phyloP scores from a whole-genome alignment of 1,284 basidiomycete species.

The Puccinia horiana region DNA sequence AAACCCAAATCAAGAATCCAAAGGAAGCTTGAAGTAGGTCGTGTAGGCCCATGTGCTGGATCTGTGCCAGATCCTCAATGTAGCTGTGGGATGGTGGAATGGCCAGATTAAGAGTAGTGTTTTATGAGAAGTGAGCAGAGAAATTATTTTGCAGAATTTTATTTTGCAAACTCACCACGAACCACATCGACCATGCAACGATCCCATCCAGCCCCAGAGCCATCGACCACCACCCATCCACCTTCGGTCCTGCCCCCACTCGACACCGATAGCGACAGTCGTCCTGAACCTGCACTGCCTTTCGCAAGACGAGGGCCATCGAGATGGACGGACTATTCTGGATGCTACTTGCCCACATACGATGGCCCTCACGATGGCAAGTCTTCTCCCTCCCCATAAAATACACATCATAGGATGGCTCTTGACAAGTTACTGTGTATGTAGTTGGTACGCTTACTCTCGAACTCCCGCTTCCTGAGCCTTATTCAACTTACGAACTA shows the following conservation, averaged over 20 bases:
- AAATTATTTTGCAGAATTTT: neutral
- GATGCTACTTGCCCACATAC: constrained; percentile 20
- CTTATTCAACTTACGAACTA: constrained; percentile 3
- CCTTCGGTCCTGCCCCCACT: constrained; percentile 16
- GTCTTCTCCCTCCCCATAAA: neutral
- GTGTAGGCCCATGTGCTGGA: no score
- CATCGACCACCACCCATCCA: constrained; percentile 6
- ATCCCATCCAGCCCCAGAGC: neutral
- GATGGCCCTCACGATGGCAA: constrained; percentile 40
- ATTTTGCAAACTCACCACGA: neutral
- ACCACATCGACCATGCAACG: neutral
- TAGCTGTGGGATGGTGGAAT: no score
- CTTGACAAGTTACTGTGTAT: neutral
- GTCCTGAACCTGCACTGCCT: neutral
- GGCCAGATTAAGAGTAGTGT: no score
- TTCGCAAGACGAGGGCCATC: constrained; percentile 22
- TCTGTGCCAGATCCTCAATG: no score
- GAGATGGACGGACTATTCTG: constrained; percentile 30
- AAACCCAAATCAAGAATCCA: no score
- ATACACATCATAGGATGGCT: neutral
- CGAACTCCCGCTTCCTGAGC: constrained; percentile 41
- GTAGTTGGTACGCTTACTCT: constrained; percentile 40
- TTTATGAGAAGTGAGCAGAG: no score
- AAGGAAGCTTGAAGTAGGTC: no score
- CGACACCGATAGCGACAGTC: no score